phyloP scores from a whole-genome alignment of 2,329 filamentous ascomycete species.

The Exophiala alcalophila region DNA sequence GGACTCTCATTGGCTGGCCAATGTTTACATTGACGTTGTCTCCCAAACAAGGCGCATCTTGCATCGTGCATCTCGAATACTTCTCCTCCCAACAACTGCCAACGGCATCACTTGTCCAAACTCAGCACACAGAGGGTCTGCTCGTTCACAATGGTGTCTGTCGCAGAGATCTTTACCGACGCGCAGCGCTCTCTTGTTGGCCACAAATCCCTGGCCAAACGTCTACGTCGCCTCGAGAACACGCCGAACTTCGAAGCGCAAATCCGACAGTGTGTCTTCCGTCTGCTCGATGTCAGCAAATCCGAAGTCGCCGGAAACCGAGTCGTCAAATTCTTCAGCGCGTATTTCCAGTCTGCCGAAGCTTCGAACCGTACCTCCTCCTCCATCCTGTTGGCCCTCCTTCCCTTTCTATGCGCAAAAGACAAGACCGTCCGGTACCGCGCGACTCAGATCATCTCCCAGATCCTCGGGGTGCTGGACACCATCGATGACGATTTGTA shows the following conservation, averaged over 20 bases:
- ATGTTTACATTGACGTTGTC: too few relatives aligned
- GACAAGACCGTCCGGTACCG: conserved; percentile 91
- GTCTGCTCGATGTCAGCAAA: conserved; percentile 85
- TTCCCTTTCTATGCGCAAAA: conserved; percentile 77
- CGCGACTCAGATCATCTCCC: conserved; percentile 82
- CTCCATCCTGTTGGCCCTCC: conserved; percentile 60
- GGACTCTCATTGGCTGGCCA: too few relatives aligned
- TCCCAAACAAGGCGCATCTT: too few relatives aligned
- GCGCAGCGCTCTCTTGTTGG: conserved; percentile 87
- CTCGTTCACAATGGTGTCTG: conserved; percentile 26
- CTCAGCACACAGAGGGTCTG: not conserved
- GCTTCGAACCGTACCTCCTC: conserved; percentile 73
- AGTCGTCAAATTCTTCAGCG: conserved; percentile 78
- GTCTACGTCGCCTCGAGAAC: conserved; percentile 77
- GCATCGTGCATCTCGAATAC: too few relatives aligned
- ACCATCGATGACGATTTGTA: conserved; percentile 91
- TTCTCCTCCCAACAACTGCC: not conserved
- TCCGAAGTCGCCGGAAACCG: conserved; percentile 84
- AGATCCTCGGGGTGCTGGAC: conserved; percentile 88
- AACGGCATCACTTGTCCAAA: not conserved
- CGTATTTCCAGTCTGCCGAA: conserved; percentile 84
- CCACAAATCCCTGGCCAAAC: conserved; percentile 85
- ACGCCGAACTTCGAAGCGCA: conserved; percentile 77
- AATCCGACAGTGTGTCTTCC: conserved; percentile 75
- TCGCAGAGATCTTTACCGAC: conserved; percentile 57